phyloP scores from a whole-genome alignment of 1,284 basidiomycete genomes.

The Chalciporus sp. region DNA sequence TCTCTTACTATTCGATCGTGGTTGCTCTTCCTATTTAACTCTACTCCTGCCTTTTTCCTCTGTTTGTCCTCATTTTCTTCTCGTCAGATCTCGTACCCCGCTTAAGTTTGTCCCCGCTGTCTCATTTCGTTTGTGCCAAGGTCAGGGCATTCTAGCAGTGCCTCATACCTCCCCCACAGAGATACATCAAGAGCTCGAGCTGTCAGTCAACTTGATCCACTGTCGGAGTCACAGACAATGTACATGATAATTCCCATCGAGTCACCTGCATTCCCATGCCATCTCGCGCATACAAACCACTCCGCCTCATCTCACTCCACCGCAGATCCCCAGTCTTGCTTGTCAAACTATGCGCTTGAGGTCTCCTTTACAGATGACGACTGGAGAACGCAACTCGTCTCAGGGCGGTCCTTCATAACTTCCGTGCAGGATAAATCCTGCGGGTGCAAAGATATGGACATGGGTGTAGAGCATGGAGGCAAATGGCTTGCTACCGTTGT shows the following conservation, averaged over 20 bases:
- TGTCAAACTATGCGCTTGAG: conserved; percentile 39
- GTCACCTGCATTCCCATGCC: conserved; percentile 8
- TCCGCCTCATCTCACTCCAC: conserved; percentile 38
- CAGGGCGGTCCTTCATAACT: conserved; percentile 33
- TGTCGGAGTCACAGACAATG: not conserved
- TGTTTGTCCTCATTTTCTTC: too few species aligned
- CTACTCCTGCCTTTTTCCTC: too few species aligned
- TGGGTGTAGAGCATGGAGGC: not conserved
- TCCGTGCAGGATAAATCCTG: not conserved
- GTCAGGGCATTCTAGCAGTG: too few species aligned
- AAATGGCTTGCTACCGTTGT: too few species aligned
- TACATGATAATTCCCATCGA: conserved; percentile 24
- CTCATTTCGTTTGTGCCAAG: too few species aligned
- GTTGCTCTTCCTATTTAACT: too few species aligned
- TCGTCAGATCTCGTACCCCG: too few species aligned
- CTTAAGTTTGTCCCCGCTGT: too few species aligned
- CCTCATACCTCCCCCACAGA: too few species aligned
- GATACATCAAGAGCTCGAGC: too few species aligned
- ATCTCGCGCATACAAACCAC: conserved; percentile 30
- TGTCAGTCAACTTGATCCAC: not conserved
- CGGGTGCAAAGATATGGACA: too few species aligned
- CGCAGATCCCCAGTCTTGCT: conserved; percentile 38
- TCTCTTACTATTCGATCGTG: too few species aligned
- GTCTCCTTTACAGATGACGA: conserved; percentile 29
- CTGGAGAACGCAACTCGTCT: conserved; percentile 38